Percentiles rank a stretch among this genome's conserved stretches.
These are phyloP conservation scores for Ceriops zippeliana DNA, from an alignment of 345 rosid genomes.

Conservation along the genomic window DNA sequence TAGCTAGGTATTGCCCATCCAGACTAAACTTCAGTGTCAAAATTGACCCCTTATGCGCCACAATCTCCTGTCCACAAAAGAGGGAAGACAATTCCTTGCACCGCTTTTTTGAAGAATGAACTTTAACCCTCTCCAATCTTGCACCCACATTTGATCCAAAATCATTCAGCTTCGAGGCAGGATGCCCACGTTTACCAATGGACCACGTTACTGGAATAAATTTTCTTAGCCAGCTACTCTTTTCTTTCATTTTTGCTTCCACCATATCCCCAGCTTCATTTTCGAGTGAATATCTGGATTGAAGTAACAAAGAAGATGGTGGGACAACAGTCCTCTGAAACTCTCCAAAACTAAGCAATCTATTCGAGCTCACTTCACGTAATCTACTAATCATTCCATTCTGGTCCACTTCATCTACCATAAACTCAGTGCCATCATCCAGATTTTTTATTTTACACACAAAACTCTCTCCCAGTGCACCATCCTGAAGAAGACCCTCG, in stretches of 20 bases:
- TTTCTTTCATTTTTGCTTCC: constrained; percentile 30
- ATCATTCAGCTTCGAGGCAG: constrained; percentile 22
- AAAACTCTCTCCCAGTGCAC: constrained; percentile 15
- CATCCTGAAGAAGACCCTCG: constrained; percentile 26
- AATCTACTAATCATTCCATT: constrained; percentile 28
- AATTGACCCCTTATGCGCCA: constrained; percentile 68
- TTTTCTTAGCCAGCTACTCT: constrained; percentile 51
- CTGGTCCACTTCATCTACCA: constrained; percentile 26
- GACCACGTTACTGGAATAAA: constrained; percentile 33
- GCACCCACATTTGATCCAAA: constrained; percentile 22
- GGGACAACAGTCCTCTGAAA: constrained; percentile 28
- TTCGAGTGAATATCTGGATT: constrained; percentile 8
- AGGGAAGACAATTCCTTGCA: constrained; percentile 23
- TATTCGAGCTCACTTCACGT: constrained; percentile 37
- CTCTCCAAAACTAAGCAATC: constrained; percentile 49
- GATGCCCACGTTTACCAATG: constrained; percentile 26
- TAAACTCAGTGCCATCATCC: constrained; percentile 37
- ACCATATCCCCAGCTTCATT: constrained; percentile 18
- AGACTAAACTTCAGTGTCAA: constrained; percentile 69
- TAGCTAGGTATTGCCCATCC: constrained; percentile 68
- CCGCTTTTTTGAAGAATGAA: constrained; percentile 31
- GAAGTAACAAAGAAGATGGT: constrained; percentile 27
- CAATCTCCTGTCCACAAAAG: constrained; percentile 55
- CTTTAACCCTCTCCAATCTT: constrained; percentile 35
- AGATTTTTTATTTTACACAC: constrained; percentile 28